Evolutionary conservation across 1,284 basidiomycete genomes (phyloP), one percentile per base, ranked within the genome.

Genomic region (Tetrapyrgos nigripes): DNA sequence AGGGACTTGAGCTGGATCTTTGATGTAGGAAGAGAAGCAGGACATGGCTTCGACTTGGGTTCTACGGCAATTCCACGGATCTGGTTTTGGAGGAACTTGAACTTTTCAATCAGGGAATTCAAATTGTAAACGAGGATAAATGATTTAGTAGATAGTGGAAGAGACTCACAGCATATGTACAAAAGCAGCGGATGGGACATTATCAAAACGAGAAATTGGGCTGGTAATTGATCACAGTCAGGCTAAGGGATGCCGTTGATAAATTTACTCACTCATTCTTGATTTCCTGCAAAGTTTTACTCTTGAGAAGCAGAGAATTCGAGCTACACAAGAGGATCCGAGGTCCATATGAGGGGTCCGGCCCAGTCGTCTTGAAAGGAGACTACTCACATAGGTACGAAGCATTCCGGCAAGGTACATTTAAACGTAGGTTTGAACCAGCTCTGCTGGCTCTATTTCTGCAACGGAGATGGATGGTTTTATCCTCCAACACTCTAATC

Each of bases 261-360:
- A 33, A 33, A 14, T 14, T 63, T 57, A 58, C 66, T 55, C 47
- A 69, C 64, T 66, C 66, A 33, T 57, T 55, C 50, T 67, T 62
- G 45, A 75, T 64, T 40, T 72, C 70, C 11, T 64, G 50, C 21
- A 72, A 49, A 17, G 58, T 56, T 58, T 72, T 72, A 27, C 62
- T 56, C 44, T 73, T 76, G 31, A 65, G 60, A 11, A 76, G 63
- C 8, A 69, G 44, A 1, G 66, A 65, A 74, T 52, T 17, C 71
- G 71, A 27, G 64, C 71, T 73, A 24, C 21, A 28, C 23, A 19
- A 19, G 21, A 4, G 43, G 29, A 43, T 26, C 13, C 35, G 35
- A 24, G 23, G 14, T 23, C 48, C 26, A 5, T 23, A 21, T 19
- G 21, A 28, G 35, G 11, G 11, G n/a, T n/a, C n/a, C n/a, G n/a